Base-by-base conservation (phyloP, 208 protist genomes). In the Crithidia thermophila region DNA sequence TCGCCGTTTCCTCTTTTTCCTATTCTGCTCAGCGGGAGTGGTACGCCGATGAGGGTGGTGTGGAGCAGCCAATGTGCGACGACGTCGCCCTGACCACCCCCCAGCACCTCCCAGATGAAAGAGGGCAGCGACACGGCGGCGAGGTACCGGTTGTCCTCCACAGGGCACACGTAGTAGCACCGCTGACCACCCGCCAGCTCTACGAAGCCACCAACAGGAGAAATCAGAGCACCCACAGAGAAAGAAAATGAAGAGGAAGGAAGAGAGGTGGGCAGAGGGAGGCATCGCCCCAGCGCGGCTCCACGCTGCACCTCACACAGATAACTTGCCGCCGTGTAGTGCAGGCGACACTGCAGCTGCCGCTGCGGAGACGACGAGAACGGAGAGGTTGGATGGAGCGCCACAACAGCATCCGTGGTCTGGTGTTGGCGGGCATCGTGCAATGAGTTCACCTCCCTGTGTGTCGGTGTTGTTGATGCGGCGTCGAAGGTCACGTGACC, bases 71-170 rank as follows among this genome's bases (percentile, higher is more conserved):
- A 75, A 14, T 67, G 16, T 7, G 68, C 59, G 14, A 47, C 40
- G 0, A 75, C 40, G 8, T 67, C 47, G 21, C 81, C 59, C n/a
- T 71, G 49, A 0, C 62, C 42, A 6, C 68, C 60, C 21, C 88
- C 88, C 16, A 91, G 45, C 21, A 66, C 57, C 2, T 64, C 43
- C 75, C 79, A 88, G 25, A 86, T 64, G n/a, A 16, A 1, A 1
- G 57, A 49, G 4, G 88, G 88, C 37, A 89, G 60, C 1, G 47
- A 52, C 27, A 87, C 50, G 2, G 75, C 58, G 1, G 81, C 63
- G 20, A 84, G 36, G 53, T 84, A 91, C 1, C 77, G 69, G 16
- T 63, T 67, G 4, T 72, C 72, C 51, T 94, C 88, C 5, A 94
- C 47, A 13, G 88, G 82, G 25, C 63, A 75, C 7, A 77, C 59